A percentile compares a stretch with the other conserved stretches of the same genome.
Evolutionary conservation across 495 filamentous ascomycete species (phyloP).

Genomic region (Xylaria bambusicola): DNA sequence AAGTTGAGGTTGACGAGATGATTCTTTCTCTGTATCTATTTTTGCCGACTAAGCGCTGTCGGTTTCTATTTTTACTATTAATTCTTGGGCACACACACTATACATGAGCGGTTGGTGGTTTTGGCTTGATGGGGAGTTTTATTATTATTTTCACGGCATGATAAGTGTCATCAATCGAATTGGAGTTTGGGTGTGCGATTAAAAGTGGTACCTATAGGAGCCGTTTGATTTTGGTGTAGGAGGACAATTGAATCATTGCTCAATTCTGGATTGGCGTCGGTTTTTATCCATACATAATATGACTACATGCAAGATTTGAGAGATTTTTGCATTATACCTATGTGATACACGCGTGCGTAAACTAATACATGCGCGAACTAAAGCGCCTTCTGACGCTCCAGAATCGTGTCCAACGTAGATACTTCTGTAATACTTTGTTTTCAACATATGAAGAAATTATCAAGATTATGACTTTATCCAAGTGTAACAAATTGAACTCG

Average conservation of each 20-base stretch:
- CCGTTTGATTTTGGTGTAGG: neutral
- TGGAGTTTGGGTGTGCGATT: conserved; percentile 22
- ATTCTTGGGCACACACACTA: conserved; percentile 7
- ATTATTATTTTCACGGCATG: conserved; percentile 8
- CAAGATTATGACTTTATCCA: too few species aligned
- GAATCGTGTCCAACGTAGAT: too few species aligned
- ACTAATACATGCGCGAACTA: too few species aligned
- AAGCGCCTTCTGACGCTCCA: too few species aligned
- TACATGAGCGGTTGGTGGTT: neutral
- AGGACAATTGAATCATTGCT: conserved; percentile 3
- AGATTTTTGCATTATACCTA: neutral
- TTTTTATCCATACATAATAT: neutral
- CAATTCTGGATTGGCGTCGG: neutral
- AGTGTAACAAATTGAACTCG: too few species aligned
- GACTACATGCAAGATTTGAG: neutral
- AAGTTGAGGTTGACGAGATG: neutral
- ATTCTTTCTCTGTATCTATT: conserved; percentile 25
- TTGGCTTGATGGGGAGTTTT: neutral
- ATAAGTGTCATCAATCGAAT: conserved; percentile 17
- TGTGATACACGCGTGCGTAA: too few species aligned
- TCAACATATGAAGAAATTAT: too few species aligned
- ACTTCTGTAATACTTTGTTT: too few species aligned
- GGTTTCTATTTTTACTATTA: conserved; percentile 4
- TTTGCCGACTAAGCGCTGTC: conserved; percentile 15
- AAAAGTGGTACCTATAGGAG: neutral